A percentile compares a stretch with the other conserved stretches of the same genome.
phyloP scores from a whole-genome alignment of 1,284 basidiomycete genomes.

The Tilletia setariae region DNA sequence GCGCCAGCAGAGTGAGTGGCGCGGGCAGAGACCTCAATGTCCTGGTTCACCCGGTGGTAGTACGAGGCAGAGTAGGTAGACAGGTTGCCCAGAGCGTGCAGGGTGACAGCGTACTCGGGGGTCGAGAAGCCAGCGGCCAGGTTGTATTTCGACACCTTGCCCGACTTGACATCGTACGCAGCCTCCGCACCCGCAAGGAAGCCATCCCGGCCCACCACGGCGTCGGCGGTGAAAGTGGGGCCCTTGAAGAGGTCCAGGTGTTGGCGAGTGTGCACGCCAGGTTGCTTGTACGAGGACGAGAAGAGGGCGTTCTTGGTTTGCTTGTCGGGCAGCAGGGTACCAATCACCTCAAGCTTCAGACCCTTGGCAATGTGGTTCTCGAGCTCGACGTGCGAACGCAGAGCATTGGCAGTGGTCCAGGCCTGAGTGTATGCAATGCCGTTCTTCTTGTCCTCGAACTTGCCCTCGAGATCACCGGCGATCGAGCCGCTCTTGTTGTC shows the following conservation, averaged over 20 bases:
- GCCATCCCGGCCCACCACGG: conserved; percentile 85
- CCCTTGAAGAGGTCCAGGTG: conserved; percentile 95
- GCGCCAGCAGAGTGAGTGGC: conserved; percentile 91
- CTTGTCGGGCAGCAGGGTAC: conserved; percentile 81
- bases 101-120: conserved; percentile 90
- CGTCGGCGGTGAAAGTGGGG: conserved; percentile 90
- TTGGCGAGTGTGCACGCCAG: conserved; percentile 87
- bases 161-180: conserved; percentile 91
- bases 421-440: conserved; percentile 58
- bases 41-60: conserved; percentile 92
- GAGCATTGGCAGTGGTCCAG: conserved; percentile 86
- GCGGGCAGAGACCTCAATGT: conserved; percentile 90
- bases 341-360: conserved; percentile 88
- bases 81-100: conserved; percentile 93
- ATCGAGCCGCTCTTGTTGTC: conserved; percentile 53
- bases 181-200: conserved; percentile 96
- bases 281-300: conserved; percentile 90
- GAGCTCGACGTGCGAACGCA: conserved; percentile 82
- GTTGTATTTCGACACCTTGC: conserved; percentile 86
- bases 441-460: conserved; percentile 52
- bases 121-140: conserved; percentile 90
- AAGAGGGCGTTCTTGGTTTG: conserved; percentile 72
- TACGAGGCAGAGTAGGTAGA: conserved; percentile 92
- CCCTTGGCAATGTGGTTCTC: conserved; percentile 96
- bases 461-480: conserved; percentile 54